Percentiles rank a stretch among this genome's conserved stretches.
These are phyloP conservation scores for Eucalyptus urophylla DNA, from an alignment of 345 rosid species.

Conservation along the genomic window DNA sequence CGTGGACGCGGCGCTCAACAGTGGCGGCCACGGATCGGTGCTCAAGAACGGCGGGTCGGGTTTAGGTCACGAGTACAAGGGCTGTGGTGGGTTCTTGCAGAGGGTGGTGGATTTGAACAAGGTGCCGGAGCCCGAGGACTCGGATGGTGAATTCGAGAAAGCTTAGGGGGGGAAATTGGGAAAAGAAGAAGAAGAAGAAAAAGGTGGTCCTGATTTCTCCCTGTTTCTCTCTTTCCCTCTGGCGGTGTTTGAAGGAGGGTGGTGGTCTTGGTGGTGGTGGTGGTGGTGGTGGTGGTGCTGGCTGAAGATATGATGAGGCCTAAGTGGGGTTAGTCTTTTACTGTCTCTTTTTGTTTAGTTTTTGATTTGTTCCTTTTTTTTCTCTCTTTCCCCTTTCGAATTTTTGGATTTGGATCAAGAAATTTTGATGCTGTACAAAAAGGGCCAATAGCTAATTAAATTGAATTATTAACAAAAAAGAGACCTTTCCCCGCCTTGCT, in stretches of 20 bases:
- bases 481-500: neutral
- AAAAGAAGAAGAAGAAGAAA: neutral
- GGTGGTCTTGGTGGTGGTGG: neutral
- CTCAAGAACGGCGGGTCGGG: neutral
- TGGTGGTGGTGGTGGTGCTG: neutral
- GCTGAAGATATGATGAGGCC: neutral
- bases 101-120: slow-evolving; percentile 83
- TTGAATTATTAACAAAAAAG: neutral
- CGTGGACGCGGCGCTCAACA: slow-evolving; percentile 52
- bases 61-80: slow-evolving; percentile 17
- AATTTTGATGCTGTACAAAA: neutral
- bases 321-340: neutral
- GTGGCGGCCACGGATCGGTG: neutral
- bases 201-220: neutral
- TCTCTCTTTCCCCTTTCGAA: neutral
- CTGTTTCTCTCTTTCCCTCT: neutral
- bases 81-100: slow-evolving; percentile 27
- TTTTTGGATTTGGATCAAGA: neutral
- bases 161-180: neutral
- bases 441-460: neutral
- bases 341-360: neutral
- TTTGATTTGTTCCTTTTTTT: neutral
- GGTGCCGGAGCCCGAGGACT: slow-evolving; percentile 88
- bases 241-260: neutral
- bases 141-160: slow-evolving; percentile 11